phyloP scores from a whole-genome alignment of 164 flowering plant species.

The Nymphaea colorata region DNA sequence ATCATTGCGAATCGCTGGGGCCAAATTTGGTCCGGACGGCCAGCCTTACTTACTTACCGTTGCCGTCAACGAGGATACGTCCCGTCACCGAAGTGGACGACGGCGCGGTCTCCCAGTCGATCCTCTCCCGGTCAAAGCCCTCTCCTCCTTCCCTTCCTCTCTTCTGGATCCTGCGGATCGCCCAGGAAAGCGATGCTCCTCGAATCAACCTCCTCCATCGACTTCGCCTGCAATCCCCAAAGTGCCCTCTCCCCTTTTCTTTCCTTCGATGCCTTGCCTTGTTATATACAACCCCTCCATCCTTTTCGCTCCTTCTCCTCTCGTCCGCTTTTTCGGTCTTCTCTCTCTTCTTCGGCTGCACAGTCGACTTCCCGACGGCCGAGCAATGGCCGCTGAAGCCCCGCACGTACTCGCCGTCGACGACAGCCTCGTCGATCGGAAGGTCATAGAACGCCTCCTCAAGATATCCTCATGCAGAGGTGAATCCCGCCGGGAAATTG shows the following conservation, averaged over 20 bases:
- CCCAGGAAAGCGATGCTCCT: background rate
- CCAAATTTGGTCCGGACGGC: background rate
- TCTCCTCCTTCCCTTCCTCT: no score
- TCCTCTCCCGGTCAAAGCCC: background rate
- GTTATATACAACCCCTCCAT: background rate
- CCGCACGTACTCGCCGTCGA: conserved; percentile 15
- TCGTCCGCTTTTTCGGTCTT: background rate
- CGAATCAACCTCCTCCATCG: background rate
- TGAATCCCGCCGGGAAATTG: background rate
- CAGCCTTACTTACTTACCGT: background rate
- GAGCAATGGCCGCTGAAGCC: background rate
- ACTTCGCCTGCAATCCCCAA: background rate
- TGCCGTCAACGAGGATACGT: background rate
- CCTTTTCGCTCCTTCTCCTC: background rate
- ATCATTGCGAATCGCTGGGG: background rate
- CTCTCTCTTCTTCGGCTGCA: background rate
- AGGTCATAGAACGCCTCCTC: conserved; percentile 8
- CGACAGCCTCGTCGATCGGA: conserved; percentile 12
- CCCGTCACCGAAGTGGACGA: background rate
- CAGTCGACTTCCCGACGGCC: background rate
- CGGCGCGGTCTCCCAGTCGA: background rate
- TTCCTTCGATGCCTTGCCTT: background rate
- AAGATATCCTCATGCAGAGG: conserved; percentile 11
- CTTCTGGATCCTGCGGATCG: background rate
- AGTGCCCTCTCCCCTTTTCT: background rate